Evolutionary conservation across 352 stramenopile genomes (phyloP).

Genomic region (Phytophthora pinifolia): DNA sequence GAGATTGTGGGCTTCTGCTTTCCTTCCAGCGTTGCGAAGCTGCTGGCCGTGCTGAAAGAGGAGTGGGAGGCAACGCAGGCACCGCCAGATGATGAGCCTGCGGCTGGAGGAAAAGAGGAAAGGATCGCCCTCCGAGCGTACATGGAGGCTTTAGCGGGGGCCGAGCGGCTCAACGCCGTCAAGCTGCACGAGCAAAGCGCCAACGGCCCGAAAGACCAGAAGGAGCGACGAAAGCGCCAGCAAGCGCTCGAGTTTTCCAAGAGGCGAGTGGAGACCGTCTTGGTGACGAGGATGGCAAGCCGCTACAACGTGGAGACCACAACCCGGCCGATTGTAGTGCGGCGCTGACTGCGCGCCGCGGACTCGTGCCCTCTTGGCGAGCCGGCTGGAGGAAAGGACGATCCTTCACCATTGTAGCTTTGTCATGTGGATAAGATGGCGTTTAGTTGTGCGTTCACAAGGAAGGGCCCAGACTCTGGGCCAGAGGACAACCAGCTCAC

Average conservation of each 20-base stretch:
- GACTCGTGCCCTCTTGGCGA: background rate
- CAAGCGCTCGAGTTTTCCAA: conserved; percentile 69
- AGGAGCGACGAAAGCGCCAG: conserved; percentile 41
- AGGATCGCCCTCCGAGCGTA: conserved; percentile 33
- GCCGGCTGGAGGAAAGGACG: conserved; percentile 19
- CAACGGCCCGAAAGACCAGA: background rate
- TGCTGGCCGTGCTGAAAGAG: conserved; percentile 47
- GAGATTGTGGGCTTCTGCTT: conserved; percentile 66
- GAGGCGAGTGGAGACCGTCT: conserved; percentile 40
- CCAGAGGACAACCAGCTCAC: conserved; percentile 8
- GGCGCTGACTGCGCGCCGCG: conserved; percentile 17
- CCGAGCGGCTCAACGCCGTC: conserved; percentile 65
- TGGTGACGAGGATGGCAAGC: conserved; percentile 30
- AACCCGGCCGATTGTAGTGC: conserved; percentile 13
- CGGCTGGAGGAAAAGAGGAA: conserved; percentile 1
- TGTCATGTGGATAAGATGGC: conserved; percentile 11
- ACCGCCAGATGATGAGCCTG: conserved; percentile 1
- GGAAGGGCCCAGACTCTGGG: conserved; percentile 21
- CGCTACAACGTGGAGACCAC: conserved; percentile 31
- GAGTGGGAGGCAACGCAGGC: conserved; percentile 21
- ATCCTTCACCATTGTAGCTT: conserved; percentile 1
- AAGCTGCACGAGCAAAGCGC: conserved; percentile 34
- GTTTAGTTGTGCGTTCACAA: conserved; percentile 20
- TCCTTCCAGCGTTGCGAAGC: conserved; percentile 30
- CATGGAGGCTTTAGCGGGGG: conserved; percentile 42